These are phyloP conservation scores for Rhododendron henanense DNA, from an alignment of 148 eudicot genomes.

Conservation along the genomic window DNA sequence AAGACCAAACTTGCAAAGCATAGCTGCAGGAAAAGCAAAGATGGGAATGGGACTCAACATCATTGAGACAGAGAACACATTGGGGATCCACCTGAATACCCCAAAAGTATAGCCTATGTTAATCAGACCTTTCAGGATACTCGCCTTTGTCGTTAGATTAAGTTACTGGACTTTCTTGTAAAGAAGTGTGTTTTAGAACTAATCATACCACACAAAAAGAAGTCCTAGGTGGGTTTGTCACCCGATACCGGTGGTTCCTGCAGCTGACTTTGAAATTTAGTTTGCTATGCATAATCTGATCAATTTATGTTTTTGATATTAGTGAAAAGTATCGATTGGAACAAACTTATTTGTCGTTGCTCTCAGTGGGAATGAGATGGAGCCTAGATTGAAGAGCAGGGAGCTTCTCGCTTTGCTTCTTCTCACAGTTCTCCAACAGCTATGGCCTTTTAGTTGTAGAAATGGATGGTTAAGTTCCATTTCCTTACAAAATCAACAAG, in stretches of 20 bases:
- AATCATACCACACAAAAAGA: not conserved
- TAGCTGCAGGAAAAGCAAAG: too few relatives aligned
- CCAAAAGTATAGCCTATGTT: not conserved
- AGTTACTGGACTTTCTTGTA: not conserved
- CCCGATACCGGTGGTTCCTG: too few relatives aligned
- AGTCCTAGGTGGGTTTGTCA: not conserved
- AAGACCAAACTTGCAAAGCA: too few relatives aligned
- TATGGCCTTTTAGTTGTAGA: not conserved
- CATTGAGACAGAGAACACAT: too few relatives aligned
- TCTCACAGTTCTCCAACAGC: conserved; percentile 4
- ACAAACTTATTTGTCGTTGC: not conserved
- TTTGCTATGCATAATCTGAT: not conserved
- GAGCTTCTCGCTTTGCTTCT: conserved; percentile 5
- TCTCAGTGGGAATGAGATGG: not conserved
- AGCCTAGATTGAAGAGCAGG: conserved; percentile 12
- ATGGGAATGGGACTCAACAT: too few relatives aligned
- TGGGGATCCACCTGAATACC: not conserved
- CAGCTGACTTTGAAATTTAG: not conserved
- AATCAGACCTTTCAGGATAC: not conserved
- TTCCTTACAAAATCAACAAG: not conserved
- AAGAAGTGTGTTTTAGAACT: not conserved
- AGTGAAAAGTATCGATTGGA: not conserved
- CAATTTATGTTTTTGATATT: not conserved
- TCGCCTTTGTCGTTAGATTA: not conserved
- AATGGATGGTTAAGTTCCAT: conserved; percentile 7